These are phyloP conservation scores for Vigna hirtella DNA, from an alignment of 306 rosid species.

Conservation along the genomic window DNA sequence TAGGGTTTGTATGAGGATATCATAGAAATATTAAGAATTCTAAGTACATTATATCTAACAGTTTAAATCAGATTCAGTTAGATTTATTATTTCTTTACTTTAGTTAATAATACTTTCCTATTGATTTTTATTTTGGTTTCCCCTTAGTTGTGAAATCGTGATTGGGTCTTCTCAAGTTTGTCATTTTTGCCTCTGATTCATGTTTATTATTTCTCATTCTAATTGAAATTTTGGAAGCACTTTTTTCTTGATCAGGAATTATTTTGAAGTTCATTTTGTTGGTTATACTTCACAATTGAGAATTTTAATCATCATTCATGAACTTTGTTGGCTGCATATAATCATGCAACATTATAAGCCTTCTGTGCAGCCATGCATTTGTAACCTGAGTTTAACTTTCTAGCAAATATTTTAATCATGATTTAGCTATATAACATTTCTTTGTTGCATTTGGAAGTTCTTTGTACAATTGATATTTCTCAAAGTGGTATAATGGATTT, in stretches of 20 bases:
- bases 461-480: conserved; percentile 28
- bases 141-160: too few relatives aligned
- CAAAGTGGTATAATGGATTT: conserved; percentile 21
- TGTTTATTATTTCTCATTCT: not conserved
- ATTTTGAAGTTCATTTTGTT: not conserved
- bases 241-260: conserved; percentile 30
- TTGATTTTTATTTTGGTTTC: too few relatives aligned
- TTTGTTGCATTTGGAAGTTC: conserved; percentile 29
- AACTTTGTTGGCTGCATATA: conserved; percentile 1
- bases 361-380: conserved; percentile 31
- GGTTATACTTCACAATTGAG: not conserved
- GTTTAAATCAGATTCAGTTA: too few relatives aligned
- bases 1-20: too few relatives aligned
- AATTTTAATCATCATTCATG: conserved; percentile 31
- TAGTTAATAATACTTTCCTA: too few relatives aligned
- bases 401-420: conserved; percentile 17
- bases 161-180: too few relatives aligned
- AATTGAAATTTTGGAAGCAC: not conserved
- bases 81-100: too few relatives aligned
- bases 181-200: too few relatives aligned
- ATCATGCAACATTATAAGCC: conserved; percentile 5
- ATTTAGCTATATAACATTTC: conserved; percentile 35
- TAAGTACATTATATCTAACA: too few relatives aligned
- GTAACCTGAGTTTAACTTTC: conserved; percentile 9
- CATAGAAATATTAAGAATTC: too few relatives aligned